Base-by-base conservation (phyloP, 345 rosid genomes). In the Rhizophora apiculata region DNA sequence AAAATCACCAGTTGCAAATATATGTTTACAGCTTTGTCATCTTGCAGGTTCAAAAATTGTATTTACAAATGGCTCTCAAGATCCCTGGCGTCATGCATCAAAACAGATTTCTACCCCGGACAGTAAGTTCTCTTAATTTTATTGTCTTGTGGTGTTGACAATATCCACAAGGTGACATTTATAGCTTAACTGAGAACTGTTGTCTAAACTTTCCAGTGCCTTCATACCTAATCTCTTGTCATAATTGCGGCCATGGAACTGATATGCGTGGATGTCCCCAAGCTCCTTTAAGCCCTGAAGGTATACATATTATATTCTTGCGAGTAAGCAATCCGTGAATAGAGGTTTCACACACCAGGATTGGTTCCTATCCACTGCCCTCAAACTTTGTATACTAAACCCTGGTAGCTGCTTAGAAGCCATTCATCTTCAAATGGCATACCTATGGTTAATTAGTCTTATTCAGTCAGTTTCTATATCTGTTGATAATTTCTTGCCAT, bases 21-120 rank as follows among this genome's bases (percentile, higher is more conserved):
- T 60, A 15, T 58, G 36, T 72, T 58, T 19, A 22, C 59, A 32
- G 64, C 61, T 34, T 65, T 51, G 32, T 54, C 51, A 31, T 31
- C 53, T 68, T 79, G 63, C 89, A 91, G 97, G 88, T 66, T 85
- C 98, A 46, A 93, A 82, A 83, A 88, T 93, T 60, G 73, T 93
- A 34, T 93, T 91, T 70, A 79, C 97, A 55, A 91, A 91, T 68
- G 97, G 98, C 51, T 91, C 89, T 71, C 87, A 93, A 78, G 98
- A 93, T 82, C 98, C 98, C 60, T 93, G 97, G 98, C 94, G 97
- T 9, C 96, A 85, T 79, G 98, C 97, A 74, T 87, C 97, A 29
- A 93, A 88, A 74, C 85, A 87, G 75, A 80, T 67, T 51, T 89
- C 97, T 62, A 86, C 96, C 15, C 78, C 81, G 19, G 96, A 83